Conservation (phyloP, 2,329 filamentous ascomycete species). For the Zarea fungicola region DNA sequence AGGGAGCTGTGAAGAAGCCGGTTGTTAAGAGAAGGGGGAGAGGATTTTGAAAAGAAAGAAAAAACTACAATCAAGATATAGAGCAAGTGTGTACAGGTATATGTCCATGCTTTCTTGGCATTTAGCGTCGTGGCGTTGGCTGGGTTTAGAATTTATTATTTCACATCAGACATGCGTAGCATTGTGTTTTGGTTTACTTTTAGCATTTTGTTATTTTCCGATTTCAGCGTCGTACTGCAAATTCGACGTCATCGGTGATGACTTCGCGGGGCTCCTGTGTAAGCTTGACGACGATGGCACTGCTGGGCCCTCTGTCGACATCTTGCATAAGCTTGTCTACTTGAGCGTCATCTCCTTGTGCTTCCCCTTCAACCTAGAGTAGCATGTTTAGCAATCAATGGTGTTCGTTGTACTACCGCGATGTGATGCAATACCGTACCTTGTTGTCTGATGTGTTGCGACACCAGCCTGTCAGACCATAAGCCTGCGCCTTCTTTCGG, state of each 20-base stretch:
- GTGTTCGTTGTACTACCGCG: too few species aligned
- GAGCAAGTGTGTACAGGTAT: too few species aligned
- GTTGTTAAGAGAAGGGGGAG: constrained; percentile 51
- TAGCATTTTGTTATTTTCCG: neutral
- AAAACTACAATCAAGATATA: too few species aligned
- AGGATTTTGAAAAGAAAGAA: constrained; percentile 42
- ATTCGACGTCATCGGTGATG: constrained; percentile 62
- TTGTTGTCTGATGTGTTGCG: constrained; percentile 53
- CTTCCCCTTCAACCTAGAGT: constrained; percentile 78
- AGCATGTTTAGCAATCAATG: constrained; percentile 2
- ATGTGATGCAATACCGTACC: too few species aligned
- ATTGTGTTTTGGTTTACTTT: neutral
- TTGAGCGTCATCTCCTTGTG: constrained; percentile 64
- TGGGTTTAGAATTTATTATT: neutral
- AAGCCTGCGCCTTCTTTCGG: constrained; percentile 43
- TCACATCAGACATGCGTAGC: neutral
- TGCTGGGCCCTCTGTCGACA: constrained; percentile 66
- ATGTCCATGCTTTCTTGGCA: neutral
- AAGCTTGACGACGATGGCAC: constrained; percentile 68
- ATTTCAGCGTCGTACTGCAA: constrained; percentile 46
- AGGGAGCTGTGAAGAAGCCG: constrained; percentile 58
- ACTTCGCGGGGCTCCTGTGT: constrained; percentile 62
- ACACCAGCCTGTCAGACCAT: constrained; percentile 56
- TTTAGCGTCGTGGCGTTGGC: constrained; percentile 10
- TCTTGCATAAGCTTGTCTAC: constrained; percentile 68